phyloP scores from a whole-genome alignment of 2,329 filamentous ascomycete species.

The Colletotrichum sidae region DNA sequence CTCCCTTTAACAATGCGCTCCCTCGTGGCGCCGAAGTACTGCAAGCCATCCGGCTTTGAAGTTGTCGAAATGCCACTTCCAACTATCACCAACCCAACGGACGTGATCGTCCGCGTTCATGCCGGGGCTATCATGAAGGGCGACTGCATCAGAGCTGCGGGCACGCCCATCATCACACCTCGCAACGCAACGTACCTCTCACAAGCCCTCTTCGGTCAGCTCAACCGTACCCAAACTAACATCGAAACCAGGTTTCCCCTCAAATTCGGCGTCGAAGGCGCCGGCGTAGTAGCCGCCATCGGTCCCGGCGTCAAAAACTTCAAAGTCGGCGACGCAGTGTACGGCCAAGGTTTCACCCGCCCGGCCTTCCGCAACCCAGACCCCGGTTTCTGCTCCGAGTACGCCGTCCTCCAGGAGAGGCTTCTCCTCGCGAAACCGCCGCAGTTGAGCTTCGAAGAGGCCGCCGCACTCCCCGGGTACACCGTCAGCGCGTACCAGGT shows the following conservation, averaged over 20 bases:
- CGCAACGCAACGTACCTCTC: conserved; percentile 34
- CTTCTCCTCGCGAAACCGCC: conserved; percentile 49
- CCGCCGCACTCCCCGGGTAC: conserved; percentile 50
- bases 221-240: not conserved
- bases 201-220: no score
- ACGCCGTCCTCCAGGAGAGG: conserved; percentile 49
- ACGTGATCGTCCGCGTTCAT: conserved; percentile 57
- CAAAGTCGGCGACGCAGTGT: conserved; percentile 42
- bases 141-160: conserved; percentile 45
- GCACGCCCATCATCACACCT: conserved; percentile 39
- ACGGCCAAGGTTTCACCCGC: conserved; percentile 50
- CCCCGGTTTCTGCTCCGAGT: conserved; percentile 54
- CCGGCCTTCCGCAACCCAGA: conserved; percentile 46
- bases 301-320: conserved; percentile 13
- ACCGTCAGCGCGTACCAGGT: conserved; percentile 58
- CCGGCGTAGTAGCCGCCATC: conserved; percentile 10
- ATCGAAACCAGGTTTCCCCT: conserved; percentile 43
- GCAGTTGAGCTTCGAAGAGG: conserved; percentile 48
- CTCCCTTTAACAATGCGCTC: conserved; percentile 56
- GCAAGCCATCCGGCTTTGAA: conserved; percentile 52
- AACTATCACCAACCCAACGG: conserved; percentile 52
- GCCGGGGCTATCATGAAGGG: conserved; percentile 50
- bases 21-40: conserved; percentile 54
- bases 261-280: conserved; percentile 23
- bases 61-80: conserved; percentile 57